Base-by-base conservation (phyloP, 345 rosid genomes). In the Litchi chinensis region DNA sequence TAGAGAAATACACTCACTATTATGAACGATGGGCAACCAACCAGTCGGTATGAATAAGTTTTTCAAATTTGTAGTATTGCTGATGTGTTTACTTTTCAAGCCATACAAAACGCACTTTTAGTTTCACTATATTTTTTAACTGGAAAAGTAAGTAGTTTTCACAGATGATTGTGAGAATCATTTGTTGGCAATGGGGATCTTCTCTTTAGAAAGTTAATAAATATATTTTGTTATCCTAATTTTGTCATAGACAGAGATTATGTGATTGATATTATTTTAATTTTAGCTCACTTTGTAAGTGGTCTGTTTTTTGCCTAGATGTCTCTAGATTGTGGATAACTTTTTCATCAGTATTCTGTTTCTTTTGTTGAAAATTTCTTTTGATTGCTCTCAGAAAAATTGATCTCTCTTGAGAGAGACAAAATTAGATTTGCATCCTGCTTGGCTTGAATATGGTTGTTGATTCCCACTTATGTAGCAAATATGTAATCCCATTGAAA, bases 11-110 rank as follows among this genome's bases (percentile, higher is more conserved):
- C 78, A 93, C 96, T 60, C 98, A 93, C 77, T 93, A 91, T 85
- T 93, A 93, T 81, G 98, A 93, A 84, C 82, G 98, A 81, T 93
- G 94, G 96, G 96, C 94, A 15, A 93, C 94, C 69, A 93, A 93
- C 82, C 98, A 91, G 83, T 89, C 90, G 81, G 97, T 93, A 90
- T 63, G 89, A 81, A 37, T 28, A 41, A 76, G 66, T 71, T 54
- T 69, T 13, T 78, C 56, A 52, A 69, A 67, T 62, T 3, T 32
- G 39, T 63, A 68, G 60, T 56, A 13, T n/a, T 18, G 12, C 10
- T 50, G 22, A 76, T 56, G 11, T 52, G 57, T 57, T 46, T 67
- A 32, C 66, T 24, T 76, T 5, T 32, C 2, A 60, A 60, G 13
- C 10, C 13, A 21, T 60, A 60, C 13, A 22, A 22, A 59, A 22